Conservation (phyloP, 176 grass and related monocot species). For the Saccharum spontaneum region DNA sequence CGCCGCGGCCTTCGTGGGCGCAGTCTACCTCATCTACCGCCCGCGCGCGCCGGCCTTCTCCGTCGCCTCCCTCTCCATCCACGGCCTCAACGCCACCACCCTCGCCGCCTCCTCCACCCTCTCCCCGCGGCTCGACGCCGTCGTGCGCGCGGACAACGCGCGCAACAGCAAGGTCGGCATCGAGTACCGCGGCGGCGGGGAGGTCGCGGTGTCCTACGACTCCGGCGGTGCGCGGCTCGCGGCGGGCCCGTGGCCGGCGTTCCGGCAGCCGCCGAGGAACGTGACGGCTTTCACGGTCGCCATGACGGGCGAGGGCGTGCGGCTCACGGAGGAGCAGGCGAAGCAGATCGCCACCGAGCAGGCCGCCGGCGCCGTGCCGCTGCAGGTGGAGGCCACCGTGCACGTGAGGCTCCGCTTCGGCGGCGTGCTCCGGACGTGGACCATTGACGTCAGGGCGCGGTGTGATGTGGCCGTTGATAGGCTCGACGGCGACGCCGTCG, state of each 20-base stretch:
- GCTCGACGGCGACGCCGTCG: conserved; percentile 29
- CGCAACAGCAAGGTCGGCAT: conserved; percentile 55
- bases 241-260: conserved; percentile 62
- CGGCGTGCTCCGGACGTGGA: conserved; percentile 60
- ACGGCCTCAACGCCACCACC: conserved; percentile 34
- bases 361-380: conserved; percentile 41
- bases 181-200: conserved; percentile 63
- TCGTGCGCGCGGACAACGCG: conserved; percentile 61
- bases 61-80: conserved; percentile 54
- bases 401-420: conserved; percentile 57
- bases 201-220: conserved; percentile 41
- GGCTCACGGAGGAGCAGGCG: conserved; percentile 28
- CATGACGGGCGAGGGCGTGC: conserved; percentile 31
- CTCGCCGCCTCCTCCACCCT: conserved; percentile 30
- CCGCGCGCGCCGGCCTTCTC: conserved; percentile 69
- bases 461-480: conserved; percentile 69
- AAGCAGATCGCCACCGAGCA: conserved; percentile 11
- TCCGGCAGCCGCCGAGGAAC: conserved; percentile 64
- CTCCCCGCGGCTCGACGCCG: conserved; percentile 38
- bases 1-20: conserved; percentile 12
- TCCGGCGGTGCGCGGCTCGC: conserved; percentile 36
- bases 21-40: conserved; percentile 58
- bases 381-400: conserved; percentile 42
- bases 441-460: conserved; percentile 57
- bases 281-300: conserved; percentile 43